Evolutionary conservation across 768 basidiomycete genomes (phyloP), one percentile per base, ranked within the genome.

Genomic region (Vararia minispora): DNA sequence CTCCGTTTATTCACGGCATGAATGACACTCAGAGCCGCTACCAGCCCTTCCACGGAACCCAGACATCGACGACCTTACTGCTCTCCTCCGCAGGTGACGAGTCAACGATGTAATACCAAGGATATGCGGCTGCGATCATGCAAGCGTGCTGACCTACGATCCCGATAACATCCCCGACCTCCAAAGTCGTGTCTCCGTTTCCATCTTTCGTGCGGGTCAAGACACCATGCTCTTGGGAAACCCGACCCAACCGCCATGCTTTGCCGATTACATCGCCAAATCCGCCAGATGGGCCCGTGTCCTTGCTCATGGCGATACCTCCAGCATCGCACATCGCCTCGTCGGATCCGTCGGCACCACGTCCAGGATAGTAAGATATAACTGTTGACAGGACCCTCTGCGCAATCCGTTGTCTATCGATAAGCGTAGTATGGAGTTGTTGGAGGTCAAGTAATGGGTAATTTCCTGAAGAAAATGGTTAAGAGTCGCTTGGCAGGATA

Each of bases 1-100:
- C n/a, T n/a, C n/a, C n/a, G n/a, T n/a, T n/a, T n/a, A n/a, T n/a
- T n/a, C n/a, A n/a, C n/a, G n/a, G n/a, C n/a, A n/a, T n/a, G n/a
- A n/a, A n/a, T n/a, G n/a, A n/a, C n/a, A n/a, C n/a, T n/a, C 16
- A 37, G 14, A 13, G 12, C 33, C 8, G 29, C 51, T 43, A 92
- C 88, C 88, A 90, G 0, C 86, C 87, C 58, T 89, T 92, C 83
- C 86, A 88, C 6, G 86, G 74, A 30, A 88, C 76, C 88, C 88
- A 90, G 21, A 90, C 62, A 56, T 90, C 87, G 14, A 78, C 74
- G 6, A 88, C 76, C 21, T 45, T 54, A 27, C 68, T 64, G 26
- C 57, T 60, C 12, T 69, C 69, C 16, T 59, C 64, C 13, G 63
- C 64, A 22, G 62, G 53, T n/a, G 63, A 63, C 6, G 72, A 72